Evolutionary conservation across 208 protist species (phyloP).

Genomic region (Acanthamoeba royreba): DNA sequence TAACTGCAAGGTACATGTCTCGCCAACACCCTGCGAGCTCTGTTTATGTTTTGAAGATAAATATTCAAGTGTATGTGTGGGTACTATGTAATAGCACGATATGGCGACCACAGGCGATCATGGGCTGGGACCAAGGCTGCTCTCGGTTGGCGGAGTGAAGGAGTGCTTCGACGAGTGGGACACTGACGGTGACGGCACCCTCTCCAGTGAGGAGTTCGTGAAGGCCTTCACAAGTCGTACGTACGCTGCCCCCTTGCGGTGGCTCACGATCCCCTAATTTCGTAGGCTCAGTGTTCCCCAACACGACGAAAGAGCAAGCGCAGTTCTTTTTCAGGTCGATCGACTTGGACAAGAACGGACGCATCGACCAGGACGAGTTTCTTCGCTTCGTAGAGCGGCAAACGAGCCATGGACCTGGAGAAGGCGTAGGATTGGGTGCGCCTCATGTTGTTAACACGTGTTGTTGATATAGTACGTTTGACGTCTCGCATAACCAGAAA

Average conservation of each 20-base stretch:
- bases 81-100: too few species aligned
- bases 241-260: too few species aligned
- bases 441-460: not conserved
- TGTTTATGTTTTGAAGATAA: too few species aligned
- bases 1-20: too few species aligned
- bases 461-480: too few species aligned
- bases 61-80: too few species aligned
- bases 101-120: not conserved
- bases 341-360: not conserved
- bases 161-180: not conserved
- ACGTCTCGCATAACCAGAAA: too few species aligned
- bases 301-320: not conserved
- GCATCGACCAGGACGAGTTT: constrained; percentile 2
- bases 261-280: not conserved
- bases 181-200: not conserved
- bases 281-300: not conserved
- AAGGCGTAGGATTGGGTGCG: not conserved
- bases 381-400: not conserved
- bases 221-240: not conserved
- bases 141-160: not conserved
- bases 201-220: not conserved
- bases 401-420: not conserved
- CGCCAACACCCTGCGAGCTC: too few species aligned
- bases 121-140: too few species aligned
- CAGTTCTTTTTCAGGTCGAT: not conserved